phyloP scores from a whole-genome alignment of 1,284 basidiomycete genomes.

The Moniliella sp. region DNA sequence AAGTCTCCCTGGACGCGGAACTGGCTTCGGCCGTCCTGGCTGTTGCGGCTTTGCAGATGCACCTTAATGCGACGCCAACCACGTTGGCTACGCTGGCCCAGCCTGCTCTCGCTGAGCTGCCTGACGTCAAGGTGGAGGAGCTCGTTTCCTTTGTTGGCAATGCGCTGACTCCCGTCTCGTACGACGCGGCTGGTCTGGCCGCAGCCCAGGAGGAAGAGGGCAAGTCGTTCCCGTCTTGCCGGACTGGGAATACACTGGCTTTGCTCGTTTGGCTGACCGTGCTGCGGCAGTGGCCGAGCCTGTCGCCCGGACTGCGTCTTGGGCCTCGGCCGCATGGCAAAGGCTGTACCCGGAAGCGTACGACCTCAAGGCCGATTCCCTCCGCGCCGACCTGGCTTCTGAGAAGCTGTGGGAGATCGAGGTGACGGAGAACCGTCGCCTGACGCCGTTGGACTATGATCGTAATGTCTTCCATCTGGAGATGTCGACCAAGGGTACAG shows the following conservation, averaged over 20 bases:
- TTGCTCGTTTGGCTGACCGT: too few species aligned
- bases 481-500: constrained; percentile 74
- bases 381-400: constrained; percentile 54
- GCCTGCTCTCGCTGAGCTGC: constrained; percentile 1
- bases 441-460: constrained; percentile 84
- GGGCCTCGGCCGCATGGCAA: constrained; percentile 31
- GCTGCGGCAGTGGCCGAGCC: background rate
- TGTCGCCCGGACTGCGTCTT: too few species aligned
- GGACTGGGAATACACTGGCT: constrained; percentile 26
- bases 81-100: constrained; percentile 3
- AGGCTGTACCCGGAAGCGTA: constrained; percentile 32
- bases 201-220: constrained; percentile 15
- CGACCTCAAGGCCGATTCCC: constrained; percentile 9
- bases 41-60: constrained; percentile 13
- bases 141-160: background rate
- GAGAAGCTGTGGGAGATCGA: constrained; percentile 84
- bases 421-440: constrained; percentile 74
- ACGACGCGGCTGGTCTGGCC: too few species aligned
- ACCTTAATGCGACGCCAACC: constrained; percentile 16
- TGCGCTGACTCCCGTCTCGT: constrained; percentile 1
- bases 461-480: constrained; percentile 98
- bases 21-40: constrained; percentile 20
- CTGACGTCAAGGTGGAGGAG: background rate
- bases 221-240: constrained; percentile 7
- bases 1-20: constrained; percentile 9